These are phyloP conservation scores for Colletotrichum sublineola DNA, from an alignment of 2,329 filamentous ascomycete species.

Conservation along the genomic window DNA sequence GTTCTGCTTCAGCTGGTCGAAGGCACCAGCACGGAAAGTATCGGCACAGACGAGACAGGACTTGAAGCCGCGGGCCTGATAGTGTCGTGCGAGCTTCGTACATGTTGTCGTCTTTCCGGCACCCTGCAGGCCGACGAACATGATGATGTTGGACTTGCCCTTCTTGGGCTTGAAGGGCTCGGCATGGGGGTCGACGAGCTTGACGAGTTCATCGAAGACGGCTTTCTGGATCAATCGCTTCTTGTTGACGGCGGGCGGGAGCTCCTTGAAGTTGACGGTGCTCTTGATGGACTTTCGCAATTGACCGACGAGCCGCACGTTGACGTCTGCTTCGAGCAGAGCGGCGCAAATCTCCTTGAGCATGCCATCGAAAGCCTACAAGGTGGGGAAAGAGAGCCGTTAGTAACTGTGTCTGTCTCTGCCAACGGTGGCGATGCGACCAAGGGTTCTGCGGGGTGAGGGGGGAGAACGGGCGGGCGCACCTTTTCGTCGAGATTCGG, in stretches of 20 bases:
- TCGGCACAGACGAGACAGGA: constrained; percentile 96
- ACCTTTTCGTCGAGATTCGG: constrained; percentile 97
- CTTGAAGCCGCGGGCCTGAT: constrained; percentile 93
- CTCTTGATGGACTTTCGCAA: constrained; percentile 93
- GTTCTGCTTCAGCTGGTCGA: constrained; percentile 98
- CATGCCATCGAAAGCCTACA: constrained; percentile 94
- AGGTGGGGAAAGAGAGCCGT: background rate
- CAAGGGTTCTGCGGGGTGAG: constrained; percentile 10
- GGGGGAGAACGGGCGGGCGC: constrained; percentile 41
- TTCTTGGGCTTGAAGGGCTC: constrained; percentile 98
- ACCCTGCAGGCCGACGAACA: constrained; percentile 99
- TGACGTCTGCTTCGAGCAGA: constrained; percentile 96
- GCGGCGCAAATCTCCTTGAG: constrained; percentile 98
- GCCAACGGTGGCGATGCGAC: constrained; percentile 11
- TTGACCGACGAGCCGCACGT: constrained; percentile 90
- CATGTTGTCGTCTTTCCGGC: constrained; percentile 98
- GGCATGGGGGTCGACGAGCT: constrained; percentile 94
- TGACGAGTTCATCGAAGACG: constrained; percentile 96
- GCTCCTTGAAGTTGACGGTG: constrained; percentile 93
- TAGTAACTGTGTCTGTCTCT: constrained; percentile 2
- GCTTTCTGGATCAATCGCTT: constrained; percentile 98
- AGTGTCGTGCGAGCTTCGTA: constrained; percentile 95
- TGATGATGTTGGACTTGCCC: constrained; percentile 95
- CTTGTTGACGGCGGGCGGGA: constrained; percentile 94
- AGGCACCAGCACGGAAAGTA: constrained; percentile 97